These are phyloP conservation scores for Podila verticillata DNA, from an alignment of 192 early-diverging fungal genomes.

Conservation along the genomic window DNA sequence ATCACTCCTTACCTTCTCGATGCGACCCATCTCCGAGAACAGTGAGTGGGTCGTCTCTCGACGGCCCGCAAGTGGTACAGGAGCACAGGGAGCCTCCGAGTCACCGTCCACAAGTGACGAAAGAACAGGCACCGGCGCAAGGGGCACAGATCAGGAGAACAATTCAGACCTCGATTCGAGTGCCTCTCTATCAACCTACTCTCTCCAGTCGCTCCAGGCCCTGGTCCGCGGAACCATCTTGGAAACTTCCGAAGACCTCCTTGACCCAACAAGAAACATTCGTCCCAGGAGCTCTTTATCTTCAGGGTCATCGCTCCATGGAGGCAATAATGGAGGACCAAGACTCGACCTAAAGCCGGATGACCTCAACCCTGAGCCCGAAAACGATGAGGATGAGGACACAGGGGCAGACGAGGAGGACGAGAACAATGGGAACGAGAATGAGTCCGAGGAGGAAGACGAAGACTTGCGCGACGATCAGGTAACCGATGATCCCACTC, in stretches of 20 bases:
- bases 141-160: constrained; percentile 33
- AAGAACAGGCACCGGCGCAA: constrained; percentile 27
- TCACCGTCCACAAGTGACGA: constrained; percentile 5
- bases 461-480: background rate
- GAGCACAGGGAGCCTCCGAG: background rate
- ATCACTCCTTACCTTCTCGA: constrained; percentile 31
- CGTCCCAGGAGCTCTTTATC: constrained; percentile 5
- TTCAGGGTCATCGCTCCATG: background rate
- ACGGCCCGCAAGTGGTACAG: background rate
- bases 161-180: constrained; percentile 10
- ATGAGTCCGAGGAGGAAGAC: background rate
- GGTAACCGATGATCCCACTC: background rate
- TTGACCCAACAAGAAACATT: constrained; percentile 18
- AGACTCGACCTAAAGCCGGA: background rate
- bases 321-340: background rate
- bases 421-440: background rate
- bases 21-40: constrained; percentile 10
- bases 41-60: background rate
- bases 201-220: constrained; percentile 1
- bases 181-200: background rate
- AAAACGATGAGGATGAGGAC: background rate
- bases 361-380: background rate
- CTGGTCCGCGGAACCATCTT: constrained; percentile 22
- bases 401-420: background rate
- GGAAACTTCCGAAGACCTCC: constrained; percentile 17